Evolutionary conservation across 208 protist species (phyloP), one percentile per base, ranked within the genome.

Genomic region (Trypanosoma lewisi): DNA sequence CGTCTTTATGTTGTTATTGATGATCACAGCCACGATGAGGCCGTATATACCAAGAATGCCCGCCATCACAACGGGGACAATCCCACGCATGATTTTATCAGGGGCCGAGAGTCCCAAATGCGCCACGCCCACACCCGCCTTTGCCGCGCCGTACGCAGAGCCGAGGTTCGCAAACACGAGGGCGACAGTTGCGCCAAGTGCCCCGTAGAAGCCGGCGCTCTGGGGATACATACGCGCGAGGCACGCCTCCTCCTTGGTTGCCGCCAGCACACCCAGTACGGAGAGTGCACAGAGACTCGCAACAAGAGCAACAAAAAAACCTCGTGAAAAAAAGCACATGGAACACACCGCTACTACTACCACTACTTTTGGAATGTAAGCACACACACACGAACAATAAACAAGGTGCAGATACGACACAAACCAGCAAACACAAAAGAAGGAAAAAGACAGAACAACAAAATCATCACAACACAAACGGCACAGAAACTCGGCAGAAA

Each of bases 31-130:
- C 60, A 99, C 96, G 70, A 99, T 99, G 28, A 99, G 87, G 56
- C 99, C 99, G 78, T 99, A 99, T 70, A 99, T 99, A 83, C 98
- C 98, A 64, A 99, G 87, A 74, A 99, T 98, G 83, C 88, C 98
- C 62, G 91, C 92, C 90, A 97, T 96, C 48, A 97, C 85, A 54
- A 96, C 87, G 25, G 93, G 91, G 56, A 96, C 87, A 56, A 95
- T 96, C 64, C 86, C 86, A 52, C 89, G 82, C 95, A 98, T 98
- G 61, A 98, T 96, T 19, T 95, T 75, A 44, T 98, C 91, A 8
- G 90, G 96, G 63, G 92, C 78, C 61, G 97, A 86, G 44, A 99
- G 97, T 75, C 98, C 98, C 73, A 99, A 94, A 64, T 96, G 90
- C 23, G 96, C 86, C 64, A 99, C 97, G 71, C 98, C 98, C 52